phyloP scores from a whole-genome alignment of 371 early-diverging fungal species.

The Parasitella parasitica region DNA sequence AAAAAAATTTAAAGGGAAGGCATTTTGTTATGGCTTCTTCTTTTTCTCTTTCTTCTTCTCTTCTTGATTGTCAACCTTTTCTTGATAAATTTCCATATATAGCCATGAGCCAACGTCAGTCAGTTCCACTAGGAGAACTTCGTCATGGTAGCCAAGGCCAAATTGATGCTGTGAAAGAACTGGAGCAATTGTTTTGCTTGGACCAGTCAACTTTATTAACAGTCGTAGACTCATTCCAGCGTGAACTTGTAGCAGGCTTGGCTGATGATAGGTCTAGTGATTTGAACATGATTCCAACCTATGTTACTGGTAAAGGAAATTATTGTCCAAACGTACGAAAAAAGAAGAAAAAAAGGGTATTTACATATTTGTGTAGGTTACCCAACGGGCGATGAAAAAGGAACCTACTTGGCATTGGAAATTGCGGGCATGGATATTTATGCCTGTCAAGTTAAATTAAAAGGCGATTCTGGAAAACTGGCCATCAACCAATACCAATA shows the following conservation, averaged over 20 bases:
- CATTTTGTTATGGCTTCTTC: neutral
- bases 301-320: constrained; percentile 42
- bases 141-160: constrained; percentile 22
- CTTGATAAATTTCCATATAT: neutral
- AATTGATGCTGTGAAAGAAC: constrained; percentile 27
- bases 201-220: constrained; percentile 19
- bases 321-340: too few species aligned
- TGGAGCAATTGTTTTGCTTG: constrained; percentile 32
- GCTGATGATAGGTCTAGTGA: constrained; percentile 47
- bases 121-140: constrained; percentile 18
- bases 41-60: constrained; percentile 1
- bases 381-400: constrained; percentile 87
- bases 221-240: constrained; percentile 34
- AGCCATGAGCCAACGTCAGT: constrained; percentile 23
- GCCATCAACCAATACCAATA: constrained; percentile 64
- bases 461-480: constrained; percentile 48
- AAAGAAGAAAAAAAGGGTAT: neutral
- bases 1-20: constrained; percentile 4
- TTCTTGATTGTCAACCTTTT: too few species aligned
- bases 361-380: constrained; percentile 33
- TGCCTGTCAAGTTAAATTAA: constrained; percentile 51
- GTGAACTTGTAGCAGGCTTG: constrained; percentile 40
- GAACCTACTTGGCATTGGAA: constrained; percentile 90
- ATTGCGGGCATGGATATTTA: constrained; percentile 80
- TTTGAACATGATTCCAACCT: constrained; percentile 54